Evolutionary conservation across 768 basidiomycete genomes (phyloP).

Genomic region (Mycena latifolia): DNA sequence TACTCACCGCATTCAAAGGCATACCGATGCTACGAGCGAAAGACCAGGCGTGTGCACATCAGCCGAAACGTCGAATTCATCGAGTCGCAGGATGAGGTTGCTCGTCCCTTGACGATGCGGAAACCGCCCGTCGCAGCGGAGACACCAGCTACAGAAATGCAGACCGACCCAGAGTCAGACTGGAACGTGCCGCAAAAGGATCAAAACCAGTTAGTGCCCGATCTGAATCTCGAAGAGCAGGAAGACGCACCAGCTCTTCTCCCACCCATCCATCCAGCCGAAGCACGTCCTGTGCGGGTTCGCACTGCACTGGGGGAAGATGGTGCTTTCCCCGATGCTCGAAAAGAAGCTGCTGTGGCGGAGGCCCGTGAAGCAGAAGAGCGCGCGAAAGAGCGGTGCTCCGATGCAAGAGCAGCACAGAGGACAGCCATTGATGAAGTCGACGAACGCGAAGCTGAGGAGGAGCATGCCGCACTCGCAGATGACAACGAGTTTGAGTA

Average conservation of each 20-base stretch:
- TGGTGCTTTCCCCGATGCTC: background rate
- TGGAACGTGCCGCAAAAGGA: too few relatives aligned
- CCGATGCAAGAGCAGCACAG: background rate
- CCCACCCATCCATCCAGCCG: too few relatives aligned
- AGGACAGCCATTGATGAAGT: background rate
- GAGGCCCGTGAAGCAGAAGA: constrained; percentile 5
- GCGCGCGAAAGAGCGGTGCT: background rate
- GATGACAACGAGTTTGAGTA: constrained; percentile 9
- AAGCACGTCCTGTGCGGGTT: too few relatives aligned
- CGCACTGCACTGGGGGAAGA: background rate
- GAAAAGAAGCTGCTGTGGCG: constrained; percentile 13
- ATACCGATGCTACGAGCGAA: constrained; percentile 10
- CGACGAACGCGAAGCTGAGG: background rate
- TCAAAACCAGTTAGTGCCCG: too few relatives aligned
- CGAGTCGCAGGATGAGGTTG: too few relatives aligned
- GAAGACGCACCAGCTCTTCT: background rate
- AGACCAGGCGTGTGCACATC: too few relatives aligned
- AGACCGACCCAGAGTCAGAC: too few relatives aligned
- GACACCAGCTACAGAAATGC: too few relatives aligned
- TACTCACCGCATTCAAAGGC: constrained; percentile 1
- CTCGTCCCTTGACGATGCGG: too few relatives aligned
- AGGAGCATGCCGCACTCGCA: constrained; percentile 4
- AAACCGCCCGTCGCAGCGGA: too few relatives aligned
- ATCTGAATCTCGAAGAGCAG: too few relatives aligned
- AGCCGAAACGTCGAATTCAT: too few relatives aligned